Percentiles rank a stretch among this genome's conserved stretches.
These are phyloP conservation scores for Basidiobolus meristosporus DNA, from an alignment of 371 early-diverging fungal species.

Conservation along the genomic window DNA sequence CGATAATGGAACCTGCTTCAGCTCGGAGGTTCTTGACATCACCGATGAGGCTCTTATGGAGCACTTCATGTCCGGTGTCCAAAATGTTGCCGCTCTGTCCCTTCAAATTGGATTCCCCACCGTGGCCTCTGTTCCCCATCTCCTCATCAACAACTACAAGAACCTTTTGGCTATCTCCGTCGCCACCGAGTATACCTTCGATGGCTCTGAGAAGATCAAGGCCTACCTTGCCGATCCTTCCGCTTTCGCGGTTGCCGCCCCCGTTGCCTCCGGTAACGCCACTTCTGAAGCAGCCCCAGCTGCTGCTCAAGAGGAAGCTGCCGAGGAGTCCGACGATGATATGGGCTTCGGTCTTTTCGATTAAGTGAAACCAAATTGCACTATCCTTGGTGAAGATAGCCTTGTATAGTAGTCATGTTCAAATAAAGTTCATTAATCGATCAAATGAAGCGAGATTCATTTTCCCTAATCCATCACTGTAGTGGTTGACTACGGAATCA, in stretches of 20 bases:
- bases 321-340: constrained; percentile 58
- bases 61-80: constrained; percentile 63
- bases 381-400: too few relatives aligned
- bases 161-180: constrained; percentile 80
- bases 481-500: too few relatives aligned
- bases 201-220: constrained; percentile 81
- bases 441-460: too few relatives aligned
- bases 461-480: too few relatives aligned
- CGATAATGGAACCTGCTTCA: constrained; percentile 87
- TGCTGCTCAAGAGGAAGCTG: constrained; percentile 27
- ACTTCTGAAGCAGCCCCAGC: constrained; percentile 18
- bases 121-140: constrained; percentile 93
- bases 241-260: constrained; percentile 54
- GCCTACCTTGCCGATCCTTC: constrained; percentile 76
- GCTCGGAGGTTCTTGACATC: constrained; percentile 83
- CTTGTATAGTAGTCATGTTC: too few relatives aligned
- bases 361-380: too few relatives aligned
- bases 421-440: too few relatives aligned
- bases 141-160: constrained; percentile 93
- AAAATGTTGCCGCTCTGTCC: constrained; percentile 84
- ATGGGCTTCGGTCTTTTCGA: too few relatives aligned
- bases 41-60: constrained; percentile 66
- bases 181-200: constrained; percentile 88
- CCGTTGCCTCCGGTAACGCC: constrained; percentile 29
- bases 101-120: constrained; percentile 88